Evolutionary conservation across 2,329 filamentous ascomycete genomes (phyloP).

Genomic region (Ustilaginoidea virens): DNA sequence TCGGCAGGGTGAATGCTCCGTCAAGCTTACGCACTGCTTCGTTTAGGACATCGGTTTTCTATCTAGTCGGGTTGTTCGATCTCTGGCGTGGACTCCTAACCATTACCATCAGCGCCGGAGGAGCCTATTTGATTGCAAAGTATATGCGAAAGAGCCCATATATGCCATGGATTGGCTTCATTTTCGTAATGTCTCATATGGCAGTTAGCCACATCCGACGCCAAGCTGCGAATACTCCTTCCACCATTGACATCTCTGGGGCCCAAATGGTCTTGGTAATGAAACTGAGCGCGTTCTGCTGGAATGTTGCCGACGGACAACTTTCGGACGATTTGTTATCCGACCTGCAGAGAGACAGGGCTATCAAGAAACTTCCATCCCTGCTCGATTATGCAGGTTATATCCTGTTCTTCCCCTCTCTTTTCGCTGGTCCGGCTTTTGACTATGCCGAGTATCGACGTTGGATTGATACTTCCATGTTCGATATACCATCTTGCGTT

Average conservation of each 20-base stretch:
- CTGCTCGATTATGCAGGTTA: slow-evolving; percentile 77
- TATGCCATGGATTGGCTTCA: slow-evolving; percentile 96
- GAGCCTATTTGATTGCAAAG: slow-evolving; percentile 69
- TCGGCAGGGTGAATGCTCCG: not conserved
- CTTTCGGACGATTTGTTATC: slow-evolving; percentile 67
- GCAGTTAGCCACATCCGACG: slow-evolving; percentile 77
- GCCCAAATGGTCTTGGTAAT: slow-evolving; percentile 98
- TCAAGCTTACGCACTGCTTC: not conserved
- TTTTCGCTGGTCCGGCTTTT: slow-evolving; percentile 83
- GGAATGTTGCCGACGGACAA: slow-evolving; percentile 91
- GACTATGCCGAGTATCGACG: slow-evolving; percentile 85
- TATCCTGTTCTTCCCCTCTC: slow-evolving; percentile 84
- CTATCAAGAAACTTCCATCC: slow-evolving; percentile 57
- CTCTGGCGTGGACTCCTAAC: slow-evolving; percentile 76
- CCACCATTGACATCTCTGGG: slow-evolving; percentile 71
- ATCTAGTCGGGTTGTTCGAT: slow-evolving; percentile 84
- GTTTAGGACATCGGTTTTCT: slow-evolving; percentile 47
- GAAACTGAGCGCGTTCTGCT: slow-evolving; percentile 93
- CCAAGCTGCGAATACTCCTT: slow-evolving; percentile 52
- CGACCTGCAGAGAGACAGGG: slow-evolving; percentile 71
- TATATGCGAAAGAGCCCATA: slow-evolving; percentile 66
- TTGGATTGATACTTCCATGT: slow-evolving; percentile 92
- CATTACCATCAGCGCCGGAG: slow-evolving; percentile 62
- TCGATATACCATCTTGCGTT: slow-evolving; percentile 66
- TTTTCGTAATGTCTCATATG: slow-evolving; percentile 92